Evolutionary conservation across 1,284 basidiomycete species (phyloP).

Genomic region (Polyporus tsugae): DNA sequence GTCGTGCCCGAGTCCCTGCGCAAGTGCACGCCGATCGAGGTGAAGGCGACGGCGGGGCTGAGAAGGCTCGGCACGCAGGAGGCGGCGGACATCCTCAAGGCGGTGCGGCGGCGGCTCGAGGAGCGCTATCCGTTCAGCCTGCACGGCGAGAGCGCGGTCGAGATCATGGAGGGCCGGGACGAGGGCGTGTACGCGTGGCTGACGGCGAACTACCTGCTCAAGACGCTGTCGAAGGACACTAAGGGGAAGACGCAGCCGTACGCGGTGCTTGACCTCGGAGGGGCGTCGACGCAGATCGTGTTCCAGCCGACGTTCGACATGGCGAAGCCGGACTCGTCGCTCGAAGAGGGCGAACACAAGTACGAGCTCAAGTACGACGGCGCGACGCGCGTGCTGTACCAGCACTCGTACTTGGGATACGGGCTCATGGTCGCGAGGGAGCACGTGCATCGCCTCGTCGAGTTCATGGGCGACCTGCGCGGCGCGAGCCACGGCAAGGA

Average conservation of each 20-base stretch:
- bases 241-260: constrained; percentile 67
- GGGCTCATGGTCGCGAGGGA: constrained; percentile 92
- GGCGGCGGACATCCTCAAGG: constrained; percentile 80
- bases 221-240: constrained; percentile 71
- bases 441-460: constrained; percentile 89
- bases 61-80: constrained; percentile 76
- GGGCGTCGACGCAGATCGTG: constrained; percentile 97
- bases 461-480: constrained; percentile 79
- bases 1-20: constrained; percentile 79
- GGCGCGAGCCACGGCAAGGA: constrained; percentile 42
- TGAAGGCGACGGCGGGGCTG: constrained; percentile 96
- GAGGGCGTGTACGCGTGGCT: constrained; percentile 99
- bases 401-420: constrained; percentile 97
- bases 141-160: constrained; percentile 69
- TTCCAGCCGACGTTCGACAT: constrained; percentile 84
- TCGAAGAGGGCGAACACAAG: constrained; percentile 93
- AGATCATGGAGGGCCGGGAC: constrained; percentile 96
- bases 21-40: constrained; percentile 87
- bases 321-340: constrained; percentile 50
- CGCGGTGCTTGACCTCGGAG: constrained; percentile 96
- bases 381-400: constrained; percentile 80
- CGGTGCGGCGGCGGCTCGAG: constrained; percentile 74
- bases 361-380: constrained; percentile 87
- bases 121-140: constrained; percentile 81
- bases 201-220: constrained; percentile 93